Percentiles rank a stretch among this genome's conserved stretches.
Evolutionary conservation across 768 basidiomycete genomes (phyloP).

Genomic region (Megacollybia marginata): DNA sequence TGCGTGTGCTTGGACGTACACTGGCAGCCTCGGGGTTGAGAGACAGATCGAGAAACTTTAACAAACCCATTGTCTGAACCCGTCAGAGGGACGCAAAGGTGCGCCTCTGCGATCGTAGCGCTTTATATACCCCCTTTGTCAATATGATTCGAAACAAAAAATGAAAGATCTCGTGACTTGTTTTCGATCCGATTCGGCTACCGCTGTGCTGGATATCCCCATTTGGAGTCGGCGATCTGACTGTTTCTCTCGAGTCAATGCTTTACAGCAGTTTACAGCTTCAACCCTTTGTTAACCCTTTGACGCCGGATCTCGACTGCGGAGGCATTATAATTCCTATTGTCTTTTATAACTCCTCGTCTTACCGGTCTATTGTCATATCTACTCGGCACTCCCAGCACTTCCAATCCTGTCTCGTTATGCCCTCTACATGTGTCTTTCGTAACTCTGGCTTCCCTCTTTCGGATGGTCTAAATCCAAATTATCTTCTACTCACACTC

Average conservation of each 20-base stretch:
- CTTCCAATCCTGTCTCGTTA: not conserved
- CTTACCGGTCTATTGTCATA: not conserved
- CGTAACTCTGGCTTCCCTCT: not conserved
- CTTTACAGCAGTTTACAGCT: not conserved
- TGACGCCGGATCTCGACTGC: not conserved
- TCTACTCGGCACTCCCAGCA: not conserved
- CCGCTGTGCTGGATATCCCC: not conserved
- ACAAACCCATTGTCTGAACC: not conserved
- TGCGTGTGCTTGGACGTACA: too few species aligned
- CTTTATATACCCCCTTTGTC: not conserved
- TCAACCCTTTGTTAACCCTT: too few species aligned
- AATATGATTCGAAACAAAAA: not conserved
- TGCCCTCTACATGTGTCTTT: not conserved
- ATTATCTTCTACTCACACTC: not conserved
- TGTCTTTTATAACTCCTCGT: not conserved
- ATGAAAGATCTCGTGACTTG: not conserved
- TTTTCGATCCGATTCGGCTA: not conserved
- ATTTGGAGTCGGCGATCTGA: not conserved
- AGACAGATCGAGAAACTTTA: not conserved
- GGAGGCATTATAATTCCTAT: not conserved
- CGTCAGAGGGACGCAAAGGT: not conserved
- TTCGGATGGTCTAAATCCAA: not conserved
- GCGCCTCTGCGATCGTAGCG: not conserved
- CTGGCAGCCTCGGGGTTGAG: not conserved
- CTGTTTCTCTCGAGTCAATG: not conserved